These are phyloP conservation scores for Gentiana dahurica DNA, from an alignment of 257 asterid species.

Conservation along the genomic window DNA sequence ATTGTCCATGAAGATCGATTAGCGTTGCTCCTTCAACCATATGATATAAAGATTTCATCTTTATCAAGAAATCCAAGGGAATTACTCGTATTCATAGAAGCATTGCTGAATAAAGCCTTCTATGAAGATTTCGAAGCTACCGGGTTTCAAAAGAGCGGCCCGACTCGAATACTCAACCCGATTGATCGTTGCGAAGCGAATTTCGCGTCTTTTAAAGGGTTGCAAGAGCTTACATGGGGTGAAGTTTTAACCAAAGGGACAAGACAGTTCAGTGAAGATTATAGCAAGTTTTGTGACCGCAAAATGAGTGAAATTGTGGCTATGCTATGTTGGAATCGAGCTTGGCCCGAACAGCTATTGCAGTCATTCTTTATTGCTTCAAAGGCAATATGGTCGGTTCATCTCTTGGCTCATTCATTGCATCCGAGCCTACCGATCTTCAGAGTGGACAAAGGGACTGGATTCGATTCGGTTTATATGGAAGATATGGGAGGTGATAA, in stretches of 20 bases:
- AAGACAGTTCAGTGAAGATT: constrained; percentile 70
- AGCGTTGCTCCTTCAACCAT: constrained; percentile 57
- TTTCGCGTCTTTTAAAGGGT: constrained; percentile 43
- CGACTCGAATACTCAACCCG: constrained; percentile 52
- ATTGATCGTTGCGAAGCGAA: constrained; percentile 66
- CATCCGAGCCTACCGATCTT: constrained; percentile 76
- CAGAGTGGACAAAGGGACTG: constrained; percentile 60
- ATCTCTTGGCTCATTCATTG: constrained; percentile 77
- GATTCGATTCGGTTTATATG: constrained; percentile 83
- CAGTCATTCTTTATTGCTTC: constrained; percentile 91
- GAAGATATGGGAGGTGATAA: constrained; percentile 86
- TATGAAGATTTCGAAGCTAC: constrained; percentile 68
- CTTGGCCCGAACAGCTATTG: constrained; percentile 91
- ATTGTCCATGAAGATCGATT: constrained; percentile 54
- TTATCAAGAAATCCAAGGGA: constrained; percentile 62
- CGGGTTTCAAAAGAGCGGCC: constrained; percentile 44
- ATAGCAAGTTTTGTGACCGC: constrained; percentile 86
- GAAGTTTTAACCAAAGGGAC: constrained; percentile 81
- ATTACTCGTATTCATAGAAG: constrained; percentile 54
- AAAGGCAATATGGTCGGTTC: constrained; percentile 83
- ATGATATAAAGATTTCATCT: constrained; percentile 54
- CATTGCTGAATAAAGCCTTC: constrained; percentile 55
- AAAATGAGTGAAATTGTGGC: constrained; percentile 95
- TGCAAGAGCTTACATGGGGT: constrained; percentile 78
- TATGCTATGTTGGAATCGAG: constrained; percentile 84